These are phyloP conservation scores for Aspergillus ochraceus DNA, from an alignment of 2,329 filamentous ascomycete genomes.

Conservation along the genomic window DNA sequence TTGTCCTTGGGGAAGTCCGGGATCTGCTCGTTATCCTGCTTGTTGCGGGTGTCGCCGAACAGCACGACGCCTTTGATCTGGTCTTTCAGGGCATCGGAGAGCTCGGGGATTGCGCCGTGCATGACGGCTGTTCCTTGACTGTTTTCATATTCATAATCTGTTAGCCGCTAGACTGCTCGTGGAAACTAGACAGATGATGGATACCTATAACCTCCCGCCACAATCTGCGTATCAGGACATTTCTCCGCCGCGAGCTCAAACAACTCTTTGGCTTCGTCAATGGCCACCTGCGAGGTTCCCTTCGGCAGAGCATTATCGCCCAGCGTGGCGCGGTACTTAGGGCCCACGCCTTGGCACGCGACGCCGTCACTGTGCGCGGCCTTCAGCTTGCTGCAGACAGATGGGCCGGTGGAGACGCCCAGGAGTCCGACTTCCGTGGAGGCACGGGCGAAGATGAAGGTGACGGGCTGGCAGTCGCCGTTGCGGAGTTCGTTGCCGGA, in stretches of 20 bases:
- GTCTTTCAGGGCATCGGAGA: constrained; percentile 27
- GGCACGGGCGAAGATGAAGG: constrained; percentile 52
- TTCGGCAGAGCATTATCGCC: constrained; percentile 39
- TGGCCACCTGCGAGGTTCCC: constrained; percentile 36
- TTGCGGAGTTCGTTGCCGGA: constrained; percentile 40
- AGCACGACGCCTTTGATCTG: constrained; percentile 43
- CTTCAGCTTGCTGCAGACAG: constrained; percentile 29
- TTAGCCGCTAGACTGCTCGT: background rate
- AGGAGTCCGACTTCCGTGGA: constrained; percentile 53
- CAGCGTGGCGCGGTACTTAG: constrained; percentile 43
- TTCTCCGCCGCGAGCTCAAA: constrained; percentile 45
- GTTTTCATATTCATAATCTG: background rate
- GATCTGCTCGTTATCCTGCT: constrained; percentile 41
- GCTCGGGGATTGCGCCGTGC: constrained; percentile 38
- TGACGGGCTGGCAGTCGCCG: constrained; percentile 42
- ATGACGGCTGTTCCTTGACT: constrained; percentile 48
- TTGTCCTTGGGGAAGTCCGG: constrained; percentile 44
- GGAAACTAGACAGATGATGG: background rate
- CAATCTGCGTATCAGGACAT: constrained; percentile 47
- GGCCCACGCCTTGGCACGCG: constrained; percentile 47
- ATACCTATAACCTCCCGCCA: constrained; percentile 47
- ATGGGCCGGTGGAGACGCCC: constrained; percentile 34
- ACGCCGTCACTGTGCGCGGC: constrained; percentile 17
- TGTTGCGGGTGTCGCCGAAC: constrained; percentile 46
- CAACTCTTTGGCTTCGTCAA: constrained; percentile 44